Conservation (phyloP, 805 yeast genomes). For the Metschnikowia arizonensis region DNA sequence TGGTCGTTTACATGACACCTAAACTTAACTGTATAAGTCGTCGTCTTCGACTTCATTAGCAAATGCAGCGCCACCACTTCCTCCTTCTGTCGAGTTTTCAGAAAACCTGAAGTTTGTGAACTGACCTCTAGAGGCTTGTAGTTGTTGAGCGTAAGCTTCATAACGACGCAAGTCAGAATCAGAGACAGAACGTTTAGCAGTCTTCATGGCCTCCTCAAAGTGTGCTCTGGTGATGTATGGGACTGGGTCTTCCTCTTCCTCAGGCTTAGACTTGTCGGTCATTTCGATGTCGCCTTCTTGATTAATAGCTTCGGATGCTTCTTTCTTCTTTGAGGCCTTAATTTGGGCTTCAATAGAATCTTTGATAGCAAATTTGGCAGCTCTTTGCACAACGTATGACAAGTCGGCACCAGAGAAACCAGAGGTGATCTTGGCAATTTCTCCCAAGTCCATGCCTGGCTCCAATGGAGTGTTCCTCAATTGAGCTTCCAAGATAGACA, state of each 20-base stretch:
- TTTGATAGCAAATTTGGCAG: slow-evolving; percentile 98
- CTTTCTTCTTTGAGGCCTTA: slow-evolving; percentile 38
- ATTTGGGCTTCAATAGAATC: slow-evolving; percentile 86
- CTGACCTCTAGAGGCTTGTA: slow-evolving; percentile 94
- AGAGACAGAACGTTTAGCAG: slow-evolving; percentile 95
- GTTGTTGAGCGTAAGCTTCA: slow-evolving; percentile 96
- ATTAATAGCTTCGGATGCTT: slow-evolving; percentile 34
- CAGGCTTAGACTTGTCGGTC: slow-evolving; percentile 31
- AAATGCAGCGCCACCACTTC: slow-evolving; percentile 34
- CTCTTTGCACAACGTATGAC: slow-evolving; percentile 94
- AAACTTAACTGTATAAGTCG: slow-evolving; percentile 26
- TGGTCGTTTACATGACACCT: neutral
- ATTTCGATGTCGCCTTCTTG: slow-evolving; percentile 47
- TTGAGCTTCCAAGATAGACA: slow-evolving; percentile 91
- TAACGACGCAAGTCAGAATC: slow-evolving; percentile 98
- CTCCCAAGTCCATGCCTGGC: slow-evolving; percentile 85
- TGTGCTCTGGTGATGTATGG: slow-evolving; percentile 92
- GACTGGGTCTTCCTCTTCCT: slow-evolving; percentile 78
- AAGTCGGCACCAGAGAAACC: slow-evolving; percentile 99
- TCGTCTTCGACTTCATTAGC: slow-evolving; percentile 43
- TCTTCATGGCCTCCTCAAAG: slow-evolving; percentile 99
- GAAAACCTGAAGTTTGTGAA: slow-evolving; percentile 85
- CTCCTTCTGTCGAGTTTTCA: slow-evolving; percentile 25
- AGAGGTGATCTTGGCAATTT: slow-evolving; percentile 89
- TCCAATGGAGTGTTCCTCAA: slow-evolving; percentile 97